A percentile compares a stretch with the other conserved stretches of the same genome.
Evolutionary conservation across 2,329 filamentous ascomycete genomes (phyloP).

Genomic region (Aspergillus sojae): DNA sequence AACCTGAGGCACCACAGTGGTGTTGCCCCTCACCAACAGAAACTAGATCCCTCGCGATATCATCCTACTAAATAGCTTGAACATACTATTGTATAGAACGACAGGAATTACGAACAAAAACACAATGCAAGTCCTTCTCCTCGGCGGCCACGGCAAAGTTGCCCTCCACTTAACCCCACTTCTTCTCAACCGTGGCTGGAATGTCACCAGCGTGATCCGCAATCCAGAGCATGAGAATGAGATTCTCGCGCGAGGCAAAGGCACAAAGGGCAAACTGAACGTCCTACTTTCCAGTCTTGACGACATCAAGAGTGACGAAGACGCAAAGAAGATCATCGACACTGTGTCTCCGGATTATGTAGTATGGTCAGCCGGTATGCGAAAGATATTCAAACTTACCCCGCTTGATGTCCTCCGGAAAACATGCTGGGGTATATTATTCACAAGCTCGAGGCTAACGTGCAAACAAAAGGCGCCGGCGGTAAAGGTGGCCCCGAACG

Average conservation of each 20-base stretch:
- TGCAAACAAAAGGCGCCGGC: constrained; percentile 49
- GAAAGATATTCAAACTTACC: constrained; percentile 9
- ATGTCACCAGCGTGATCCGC: constrained; percentile 77
- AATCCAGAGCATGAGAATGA: constrained; percentile 66
- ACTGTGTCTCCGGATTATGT: constrained; percentile 48
- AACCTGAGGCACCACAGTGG: neutral
- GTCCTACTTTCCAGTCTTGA: constrained; percentile 73
- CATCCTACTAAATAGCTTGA: neutral
- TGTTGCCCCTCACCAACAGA: neutral
- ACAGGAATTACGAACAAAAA: neutral
- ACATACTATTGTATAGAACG: neutral
- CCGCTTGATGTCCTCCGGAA: neutral
- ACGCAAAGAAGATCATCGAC: constrained; percentile 64
- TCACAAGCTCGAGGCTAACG: neutral
- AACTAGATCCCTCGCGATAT: neutral
- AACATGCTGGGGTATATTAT: neutral
- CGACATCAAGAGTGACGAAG: constrained; percentile 64
- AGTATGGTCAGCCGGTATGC: constrained; percentile 50
- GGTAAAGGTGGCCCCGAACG: constrained; percentile 55
- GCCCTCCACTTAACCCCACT: constrained; percentile 74
- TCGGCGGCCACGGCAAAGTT: constrained; percentile 82
- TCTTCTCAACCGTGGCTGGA: constrained; percentile 73
- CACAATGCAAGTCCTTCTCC: constrained; percentile 63
- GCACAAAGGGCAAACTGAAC: constrained; percentile 64
- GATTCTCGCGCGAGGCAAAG: constrained; percentile 63